phyloP scores from a whole-genome alignment of 306 rosid genomes.

The Glycine tomentella region DNA sequence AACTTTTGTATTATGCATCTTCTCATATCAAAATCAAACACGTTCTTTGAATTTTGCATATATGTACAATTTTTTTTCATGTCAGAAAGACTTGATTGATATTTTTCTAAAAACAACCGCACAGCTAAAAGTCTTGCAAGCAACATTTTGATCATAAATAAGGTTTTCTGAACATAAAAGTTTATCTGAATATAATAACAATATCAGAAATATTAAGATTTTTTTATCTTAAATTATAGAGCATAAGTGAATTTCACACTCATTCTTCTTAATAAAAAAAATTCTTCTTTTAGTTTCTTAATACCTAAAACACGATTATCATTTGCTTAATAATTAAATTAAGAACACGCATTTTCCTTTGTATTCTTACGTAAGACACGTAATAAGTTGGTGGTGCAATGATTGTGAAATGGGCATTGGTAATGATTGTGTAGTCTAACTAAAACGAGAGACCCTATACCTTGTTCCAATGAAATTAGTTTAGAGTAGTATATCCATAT shows the following conservation, averaged over 20 bases:
- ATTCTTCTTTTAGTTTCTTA: no score
- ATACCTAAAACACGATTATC: no score
- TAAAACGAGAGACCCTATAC: constrained; percentile 46
- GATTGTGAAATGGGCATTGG: constrained; percentile 40
- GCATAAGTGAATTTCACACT: not conserved
- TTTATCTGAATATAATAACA: no score
- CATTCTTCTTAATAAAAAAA: not conserved
- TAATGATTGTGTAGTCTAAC: constrained; percentile 56
- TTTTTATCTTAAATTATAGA: no score
- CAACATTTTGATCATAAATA: not conserved
- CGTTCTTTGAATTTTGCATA: not conserved
- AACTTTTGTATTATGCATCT: not conserved
- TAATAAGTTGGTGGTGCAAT: constrained; percentile 41
- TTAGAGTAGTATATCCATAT: not conserved
- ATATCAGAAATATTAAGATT: no score
- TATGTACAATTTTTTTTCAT: no score
- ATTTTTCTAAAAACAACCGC: not conserved
- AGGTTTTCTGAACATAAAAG: no score
- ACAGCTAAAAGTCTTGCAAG: not conserved
- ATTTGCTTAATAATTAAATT: not conserved
- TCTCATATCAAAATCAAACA: no score
- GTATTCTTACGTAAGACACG: constrained; percentile 24
- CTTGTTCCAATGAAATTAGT: constrained; percentile 38
- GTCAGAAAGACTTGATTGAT: not conserved
- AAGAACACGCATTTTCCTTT: not conserved